Evolutionary conservation across 108 stramenopile genomes (phyloP).

Genomic region (Schizochytrium sp.): DNA sequence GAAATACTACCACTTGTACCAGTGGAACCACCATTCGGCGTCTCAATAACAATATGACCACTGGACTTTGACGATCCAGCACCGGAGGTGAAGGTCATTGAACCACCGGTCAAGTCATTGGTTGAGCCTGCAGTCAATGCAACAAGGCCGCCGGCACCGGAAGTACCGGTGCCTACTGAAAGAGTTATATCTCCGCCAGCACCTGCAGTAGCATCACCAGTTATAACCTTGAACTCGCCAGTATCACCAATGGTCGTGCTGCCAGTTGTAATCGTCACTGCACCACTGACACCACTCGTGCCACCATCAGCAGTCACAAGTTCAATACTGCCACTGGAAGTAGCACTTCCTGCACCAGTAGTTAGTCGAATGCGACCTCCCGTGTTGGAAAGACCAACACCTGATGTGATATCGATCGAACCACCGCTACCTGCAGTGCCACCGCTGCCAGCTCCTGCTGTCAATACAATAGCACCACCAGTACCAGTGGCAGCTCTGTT

Average conservation of each 20-base stretch:
- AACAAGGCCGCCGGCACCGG: constrained; percentile 66
- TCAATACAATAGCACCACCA: constrained; percentile 65
- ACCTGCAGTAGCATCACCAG: constrained; percentile 65
- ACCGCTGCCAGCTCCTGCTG: constrained; percentile 65
- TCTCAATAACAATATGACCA: not conserved
- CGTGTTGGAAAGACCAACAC: constrained; percentile 57
- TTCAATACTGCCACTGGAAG: constrained; percentile 65
- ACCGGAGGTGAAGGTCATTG: not conserved
- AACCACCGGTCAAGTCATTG: not conserved
- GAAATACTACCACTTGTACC: no score
- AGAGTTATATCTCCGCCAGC: constrained; percentile 66
- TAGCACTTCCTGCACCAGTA: constrained; percentile 40
- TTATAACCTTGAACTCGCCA: constrained; percentile 61
- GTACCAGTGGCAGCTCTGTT: constrained; percentile 46
- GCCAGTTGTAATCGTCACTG: constrained; percentile 56
- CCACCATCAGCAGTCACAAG: constrained; percentile 68
- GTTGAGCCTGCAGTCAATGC: constrained; percentile 67
- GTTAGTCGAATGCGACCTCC: not conserved
- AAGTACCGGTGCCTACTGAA: constrained; percentile 67
- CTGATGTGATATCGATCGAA: constrained; percentile 61
- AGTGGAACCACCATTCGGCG: not conserved
- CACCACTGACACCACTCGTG: constrained; percentile 64
- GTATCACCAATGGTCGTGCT: no score
- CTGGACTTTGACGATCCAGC: not conserved
- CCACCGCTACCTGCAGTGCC: constrained; percentile 70